Evolutionary conservation across 371 early-diverging fungal species (phyloP).

Genomic region (Mucor piriformis): DNA sequence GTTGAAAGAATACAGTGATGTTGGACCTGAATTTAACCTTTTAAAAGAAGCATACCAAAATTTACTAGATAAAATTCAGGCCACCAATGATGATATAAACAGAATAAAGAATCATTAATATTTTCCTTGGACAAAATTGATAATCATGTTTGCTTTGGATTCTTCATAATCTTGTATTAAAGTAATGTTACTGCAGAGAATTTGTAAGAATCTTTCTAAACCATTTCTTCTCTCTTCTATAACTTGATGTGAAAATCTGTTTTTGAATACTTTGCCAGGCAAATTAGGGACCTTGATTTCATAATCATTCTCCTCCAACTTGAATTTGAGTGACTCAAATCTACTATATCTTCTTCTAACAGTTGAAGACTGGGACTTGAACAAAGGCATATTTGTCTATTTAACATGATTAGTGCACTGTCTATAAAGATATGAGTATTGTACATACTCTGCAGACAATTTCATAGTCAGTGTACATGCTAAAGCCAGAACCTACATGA

Average conservation of each 20-base stretch:
- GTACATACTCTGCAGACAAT: conserved; percentile 71
- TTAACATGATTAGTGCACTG: background rate
- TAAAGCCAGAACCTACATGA: conserved; percentile 48
- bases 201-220: conserved; percentile 92
- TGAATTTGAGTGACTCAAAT: conserved; percentile 96
- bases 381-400: conserved; percentile 91
- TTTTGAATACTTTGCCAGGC: conserved; percentile 96
- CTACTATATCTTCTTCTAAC: conserved; percentile 95
- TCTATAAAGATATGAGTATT: background rate
- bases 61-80: conserved; percentile 18
- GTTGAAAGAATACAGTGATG: conserved; percentile 17
- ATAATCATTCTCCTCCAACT: conserved; percentile 84
- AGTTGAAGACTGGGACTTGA: conserved; percentile 79
- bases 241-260: conserved; percentile 91
- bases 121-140: conserved; percentile 22
- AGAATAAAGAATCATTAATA: conserved; percentile 17
- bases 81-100: conserved; percentile 25
- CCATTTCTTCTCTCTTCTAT: conserved; percentile 90
- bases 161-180: conserved; percentile 28
- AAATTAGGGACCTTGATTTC: conserved; percentile 94
- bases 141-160: conserved; percentile 17
- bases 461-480: conserved; percentile 95
- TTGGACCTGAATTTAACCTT: conserved; percentile 25
- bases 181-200: conserved; percentile 33
- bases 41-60: conserved; percentile 14